Base-by-base conservation (phyloP, 345 rosid species). In the Barbarea vulgaris region DNA sequence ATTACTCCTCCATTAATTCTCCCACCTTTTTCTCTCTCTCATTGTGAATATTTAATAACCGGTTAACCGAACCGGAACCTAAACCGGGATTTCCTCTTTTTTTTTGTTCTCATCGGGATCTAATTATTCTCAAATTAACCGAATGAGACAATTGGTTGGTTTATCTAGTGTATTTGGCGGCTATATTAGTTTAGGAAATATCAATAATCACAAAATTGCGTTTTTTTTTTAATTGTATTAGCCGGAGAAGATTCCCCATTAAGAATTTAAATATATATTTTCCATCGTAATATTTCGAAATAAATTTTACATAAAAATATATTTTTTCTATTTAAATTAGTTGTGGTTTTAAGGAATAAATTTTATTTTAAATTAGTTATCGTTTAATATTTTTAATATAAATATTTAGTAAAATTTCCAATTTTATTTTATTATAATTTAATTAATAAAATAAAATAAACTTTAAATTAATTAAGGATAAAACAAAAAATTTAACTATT, bases 1-100 rank as follows among this genome's bases (percentile, higher is more conserved):
- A 77, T 57, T 77, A 58, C 72, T 19, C 65, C 80, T 62, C 76
- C 80, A 70, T 77, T 63, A 63, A 52, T 48, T 55, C 75, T 54
- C 75, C 62, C 66, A 70, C 75, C 75, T 77, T 69, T 69, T 55
- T 44, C 39, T 51, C 66, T 52, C 33, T 34, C 67, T 68, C 39
- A 4, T 5, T 4, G 30, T 52, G 9, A 8, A 52, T 52, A n/a
- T 53, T 53, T 27, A 21, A 9, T 55, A 68, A 61, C 79, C 75
- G 64, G 69, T n/a, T 1, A 44, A n/a, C 48, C 48, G 48, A 44
- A 44, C 48, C 48, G 48, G 48, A 44, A 44, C n/a, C 3, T 15
- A 2, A 42, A 42, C 48, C 48, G 18, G 18, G 1, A 44, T n/a
- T 44, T 44, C 4, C 3, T 42, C 9, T 14, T 42, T 42, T 46